Evolutionary conservation across 2,329 filamentous ascomycete species (phyloP), one percentile per base, ranked within the genome.

Genomic region (Phyllosticta citrichinensis): DNA sequence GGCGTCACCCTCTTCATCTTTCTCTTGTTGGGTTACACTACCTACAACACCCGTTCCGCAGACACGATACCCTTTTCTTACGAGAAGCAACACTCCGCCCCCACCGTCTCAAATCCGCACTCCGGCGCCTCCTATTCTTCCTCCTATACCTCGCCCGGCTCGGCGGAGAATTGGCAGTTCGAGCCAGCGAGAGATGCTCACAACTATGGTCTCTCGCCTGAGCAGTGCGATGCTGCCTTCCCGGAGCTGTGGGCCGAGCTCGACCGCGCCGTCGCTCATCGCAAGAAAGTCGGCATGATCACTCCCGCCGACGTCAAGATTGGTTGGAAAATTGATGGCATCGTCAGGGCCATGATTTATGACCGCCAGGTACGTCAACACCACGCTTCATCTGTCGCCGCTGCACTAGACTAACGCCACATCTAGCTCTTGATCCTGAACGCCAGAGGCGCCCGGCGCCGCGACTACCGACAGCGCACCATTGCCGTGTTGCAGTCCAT

Each of bases 401-500:
- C 40, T 6, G 24, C 11, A 40, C 22, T 10, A 25, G 52, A 12
- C 17, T 63, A 17, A 55, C 47, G 50, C 9, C 14, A 10, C n/a
- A 33, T 62, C 33, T 35, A 75, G 68, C 65, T 74, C 35, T 74
- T 72, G 55, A 66, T 75, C 33, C 63, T 74, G 2, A 67, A 70
- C 10, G 63, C 66, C 2, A 68, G 64, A 12, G 64, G 64, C 25
- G 66, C 27, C 58, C 58, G 19, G 58, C 58, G 19, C n/a, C 50
- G 60, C 4, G 66, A 66, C 51, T 60, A 67, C 40, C 58, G 64
- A 25, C 66, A 67, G 14, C 71, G 72, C 17, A 66, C 66, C 12
- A 66, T 70, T n/a, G 79, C 81, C 20, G 77, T 79, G 11, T 75
- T 84, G 0, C 77, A 81, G 67, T 79, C 81, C 64, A 74, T 85